phyloP scores from a whole-genome alignment of 1,139 yeast genomes.

The Diutina sp. region DNA sequence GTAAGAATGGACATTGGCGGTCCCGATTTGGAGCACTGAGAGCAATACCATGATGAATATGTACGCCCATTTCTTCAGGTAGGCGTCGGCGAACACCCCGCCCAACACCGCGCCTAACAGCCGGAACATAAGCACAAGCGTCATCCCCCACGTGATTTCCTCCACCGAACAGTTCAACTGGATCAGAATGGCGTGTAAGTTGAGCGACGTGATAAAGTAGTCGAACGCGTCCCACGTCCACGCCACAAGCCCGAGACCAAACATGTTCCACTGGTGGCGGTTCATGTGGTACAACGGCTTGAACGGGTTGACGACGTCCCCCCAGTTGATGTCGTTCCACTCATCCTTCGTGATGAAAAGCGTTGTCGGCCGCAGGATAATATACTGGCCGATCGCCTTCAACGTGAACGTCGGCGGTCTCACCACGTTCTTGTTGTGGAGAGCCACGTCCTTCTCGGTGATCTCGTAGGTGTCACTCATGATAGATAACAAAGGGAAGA shows the following conservation, averaged over 20 bases:
- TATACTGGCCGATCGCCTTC: neutral
- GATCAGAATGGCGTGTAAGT: slow-evolving; percentile 42
- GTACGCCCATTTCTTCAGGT: slow-evolving; percentile 65
- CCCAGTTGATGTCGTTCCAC: neutral
- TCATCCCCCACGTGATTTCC: slow-evolving; percentile 68
- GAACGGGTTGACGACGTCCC: slow-evolving; percentile 30
- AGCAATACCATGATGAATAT: slow-evolving; percentile 40
- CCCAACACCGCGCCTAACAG: slow-evolving; percentile 68
- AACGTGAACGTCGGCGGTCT: neutral
- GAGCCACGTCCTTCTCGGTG: neutral
- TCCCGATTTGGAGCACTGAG: slow-evolving; percentile 51
- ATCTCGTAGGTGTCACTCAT: neutral
- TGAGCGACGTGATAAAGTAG: slow-evolving; percentile 57
- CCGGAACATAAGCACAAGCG: slow-evolving; percentile 66
- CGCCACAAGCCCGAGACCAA: slow-evolving; percentile 48
- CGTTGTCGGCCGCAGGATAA: neutral
- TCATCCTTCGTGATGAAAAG: neutral
- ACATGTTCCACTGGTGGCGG: slow-evolving; percentile 47
- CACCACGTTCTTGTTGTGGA: slow-evolving; percentile 1
- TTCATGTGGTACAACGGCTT: slow-evolving; percentile 35
- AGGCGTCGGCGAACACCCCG: slow-evolving; percentile 54
- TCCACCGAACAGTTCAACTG: slow-evolving; percentile 36
- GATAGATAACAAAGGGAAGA: neutral
- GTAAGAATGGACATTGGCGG: slow-evolving; percentile 58
- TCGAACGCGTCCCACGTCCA: slow-evolving; percentile 81